Percentiles rank a stretch among this genome's conserved stretches.
These are phyloP conservation scores for Hymenoscyphus fraxineus DNA, from an alignment of 2,329 filamentous ascomycete genomes.

Conservation along the genomic window DNA sequence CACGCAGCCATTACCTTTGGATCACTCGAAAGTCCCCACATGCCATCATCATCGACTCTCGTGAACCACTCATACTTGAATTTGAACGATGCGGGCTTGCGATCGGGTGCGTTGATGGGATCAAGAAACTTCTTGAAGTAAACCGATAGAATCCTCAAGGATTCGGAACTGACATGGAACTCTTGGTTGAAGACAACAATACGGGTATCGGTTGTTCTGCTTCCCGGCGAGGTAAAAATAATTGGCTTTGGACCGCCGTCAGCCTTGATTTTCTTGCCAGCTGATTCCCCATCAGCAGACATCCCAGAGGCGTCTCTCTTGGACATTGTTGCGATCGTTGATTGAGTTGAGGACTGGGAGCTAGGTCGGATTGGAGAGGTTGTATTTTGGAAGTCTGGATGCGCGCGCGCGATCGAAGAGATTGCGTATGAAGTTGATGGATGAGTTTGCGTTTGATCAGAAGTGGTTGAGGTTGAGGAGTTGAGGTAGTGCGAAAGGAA, in stretches of 20 bases:
- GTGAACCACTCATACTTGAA: slow-evolving; percentile 12
- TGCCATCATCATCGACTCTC: slow-evolving; percentile 1
- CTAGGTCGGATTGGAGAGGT: not conserved
- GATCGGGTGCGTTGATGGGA: not conserved
- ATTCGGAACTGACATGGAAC: slow-evolving; percentile 15
- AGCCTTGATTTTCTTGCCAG: not conserved
- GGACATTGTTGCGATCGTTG: not conserved
- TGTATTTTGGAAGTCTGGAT: not conserved
- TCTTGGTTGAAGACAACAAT: slow-evolving; percentile 16
- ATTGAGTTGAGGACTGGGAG: not conserved
- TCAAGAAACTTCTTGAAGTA: slow-evolving; percentile 17
- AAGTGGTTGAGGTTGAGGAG: not conserved
- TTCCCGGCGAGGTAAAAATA: slow-evolving; percentile 10
- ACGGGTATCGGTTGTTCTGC: slow-evolving; percentile 14
- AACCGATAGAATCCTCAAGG: slow-evolving; percentile 13
- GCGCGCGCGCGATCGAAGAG: not conserved
- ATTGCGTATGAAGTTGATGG: not conserved
- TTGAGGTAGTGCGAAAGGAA: not conserved
- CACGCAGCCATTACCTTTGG: slow-evolving; percentile 1
- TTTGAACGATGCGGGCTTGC: not conserved
- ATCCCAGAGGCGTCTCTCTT: not conserved
- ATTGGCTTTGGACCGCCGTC: not conserved
- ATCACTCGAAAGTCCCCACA: slow-evolving; percentile 2
- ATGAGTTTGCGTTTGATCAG: not conserved
- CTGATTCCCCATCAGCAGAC: not conserved